phyloP scores from a whole-genome alignment of 805 yeast species.

The Sugiyamaella qingdaonensis region DNA sequence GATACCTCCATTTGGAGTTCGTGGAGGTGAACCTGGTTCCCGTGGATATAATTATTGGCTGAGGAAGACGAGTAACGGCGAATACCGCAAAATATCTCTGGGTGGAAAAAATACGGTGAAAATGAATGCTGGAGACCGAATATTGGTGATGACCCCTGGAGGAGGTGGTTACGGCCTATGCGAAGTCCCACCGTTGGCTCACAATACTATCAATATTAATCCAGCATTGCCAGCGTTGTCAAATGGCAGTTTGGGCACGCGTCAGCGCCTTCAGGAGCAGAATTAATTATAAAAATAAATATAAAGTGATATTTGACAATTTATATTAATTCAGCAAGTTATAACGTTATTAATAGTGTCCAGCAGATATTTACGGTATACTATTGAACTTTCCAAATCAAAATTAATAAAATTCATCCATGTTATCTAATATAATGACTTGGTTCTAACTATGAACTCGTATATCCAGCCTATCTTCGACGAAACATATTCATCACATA shows the following conservation, averaged over 20 bases:
- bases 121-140: constrained; percentile 57
- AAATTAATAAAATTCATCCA: too few species aligned
- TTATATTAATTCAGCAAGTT: too few species aligned
- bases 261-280: not conserved
- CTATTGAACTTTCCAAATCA: too few species aligned
- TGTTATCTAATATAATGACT: too few species aligned
- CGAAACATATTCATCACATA: too few species aligned
- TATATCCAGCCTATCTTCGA: too few species aligned
- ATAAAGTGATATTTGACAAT: too few species aligned
- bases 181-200: not conserved
- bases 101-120: constrained; percentile 62
- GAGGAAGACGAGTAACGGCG: constrained; percentile 25
- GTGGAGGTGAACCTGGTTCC: constrained; percentile 73
- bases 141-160: constrained; percentile 71
- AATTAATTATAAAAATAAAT: not conserved
- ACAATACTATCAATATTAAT: not conserved
- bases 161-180: constrained; percentile 71
- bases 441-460: too few species aligned
- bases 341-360: too few species aligned
- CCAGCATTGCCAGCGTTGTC: not conserved
- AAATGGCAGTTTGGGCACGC: not conserved
- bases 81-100: constrained; percentile 33
- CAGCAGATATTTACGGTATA: too few species aligned
- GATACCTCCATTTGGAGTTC: constrained; percentile 76
- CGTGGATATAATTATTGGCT: constrained; percentile 54